phyloP scores from a whole-genome alignment of 2,329 filamentous ascomycete species.

The Cordyceps javanica region DNA sequence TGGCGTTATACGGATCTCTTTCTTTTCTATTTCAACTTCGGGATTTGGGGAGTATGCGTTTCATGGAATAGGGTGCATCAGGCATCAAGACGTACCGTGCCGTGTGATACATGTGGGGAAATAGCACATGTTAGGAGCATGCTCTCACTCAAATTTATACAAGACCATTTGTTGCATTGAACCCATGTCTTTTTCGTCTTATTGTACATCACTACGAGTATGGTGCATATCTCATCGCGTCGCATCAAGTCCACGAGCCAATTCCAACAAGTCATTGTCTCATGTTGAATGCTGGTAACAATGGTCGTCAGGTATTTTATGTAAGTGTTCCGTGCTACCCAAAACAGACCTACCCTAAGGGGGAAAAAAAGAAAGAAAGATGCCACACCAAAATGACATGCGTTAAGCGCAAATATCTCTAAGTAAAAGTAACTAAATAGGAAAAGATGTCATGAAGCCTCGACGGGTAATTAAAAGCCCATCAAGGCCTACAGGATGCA shows the following conservation, averaged over 20 bases:
- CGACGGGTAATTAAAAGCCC: not conserved
- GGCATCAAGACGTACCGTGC: no score
- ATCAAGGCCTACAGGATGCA: not conserved
- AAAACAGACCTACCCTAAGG: not conserved
- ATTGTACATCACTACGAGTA: not conserved
- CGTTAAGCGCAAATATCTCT: slow-evolving; percentile 9
- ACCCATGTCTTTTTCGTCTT: no score
- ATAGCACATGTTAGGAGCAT: not conserved
- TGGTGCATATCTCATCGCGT: not conserved
- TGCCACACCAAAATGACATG: slow-evolving; percentile 6
- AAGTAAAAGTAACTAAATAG: not conserved
- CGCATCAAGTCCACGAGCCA: not conserved
- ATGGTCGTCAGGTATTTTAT: not conserved
- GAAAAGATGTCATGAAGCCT: not conserved
- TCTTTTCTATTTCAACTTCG: no score
- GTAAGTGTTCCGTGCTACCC: not conserved
- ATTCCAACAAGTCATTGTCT: not conserved
- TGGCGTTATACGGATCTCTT: not conserved
- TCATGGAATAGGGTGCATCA: not conserved
- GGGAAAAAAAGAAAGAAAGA: not conserved
- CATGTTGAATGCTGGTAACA: slow-evolving; percentile 9
- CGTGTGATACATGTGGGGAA: no score
- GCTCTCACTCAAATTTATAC: not conserved
- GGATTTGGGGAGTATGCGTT: not conserved
- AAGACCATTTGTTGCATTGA: not conserved